Conservation (phyloP, 306 rosid species). For the Quercus agrifolia region DNA sequence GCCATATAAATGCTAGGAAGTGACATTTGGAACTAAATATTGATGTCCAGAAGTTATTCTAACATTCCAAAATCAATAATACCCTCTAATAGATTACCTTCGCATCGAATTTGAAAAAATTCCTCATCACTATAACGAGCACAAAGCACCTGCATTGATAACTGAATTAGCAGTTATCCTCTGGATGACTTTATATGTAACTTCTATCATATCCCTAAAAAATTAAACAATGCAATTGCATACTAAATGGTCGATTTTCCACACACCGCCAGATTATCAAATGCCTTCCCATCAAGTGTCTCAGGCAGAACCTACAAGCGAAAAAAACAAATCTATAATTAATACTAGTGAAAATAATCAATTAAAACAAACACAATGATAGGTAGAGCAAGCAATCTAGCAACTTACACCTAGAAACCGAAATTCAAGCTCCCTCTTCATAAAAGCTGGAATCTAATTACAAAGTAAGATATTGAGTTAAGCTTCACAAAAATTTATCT, state of each 20-base stretch:
- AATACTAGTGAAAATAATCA: slow-evolving; percentile 2
- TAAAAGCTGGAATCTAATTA: slow-evolving; percentile 79
- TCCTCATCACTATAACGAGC: slow-evolving; percentile 88
- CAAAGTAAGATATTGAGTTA: neutral
- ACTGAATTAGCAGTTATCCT: neutral
- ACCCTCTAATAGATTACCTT: slow-evolving; percentile 44
- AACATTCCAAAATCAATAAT: neutral
- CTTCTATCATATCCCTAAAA: neutral
- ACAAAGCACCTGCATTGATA: slow-evolving; percentile 69
- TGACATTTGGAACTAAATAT: too few species aligned
- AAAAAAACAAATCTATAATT: slow-evolving; percentile 14
- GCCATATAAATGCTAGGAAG: too few species aligned
- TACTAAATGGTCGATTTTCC: neutral
- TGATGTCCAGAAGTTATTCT: neutral
- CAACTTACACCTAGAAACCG: slow-evolving; percentile 80
- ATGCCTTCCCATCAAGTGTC: slow-evolving; percentile 60
- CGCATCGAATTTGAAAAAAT: slow-evolving; percentile 69
- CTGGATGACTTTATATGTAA: neutral
- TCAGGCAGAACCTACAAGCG: slow-evolving; percentile 63
- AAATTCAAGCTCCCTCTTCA: slow-evolving; percentile 84
- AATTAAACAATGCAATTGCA: neutral
- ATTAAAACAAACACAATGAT: neutral
- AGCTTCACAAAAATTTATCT: neutral
- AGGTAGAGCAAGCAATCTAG: slow-evolving; percentile 1
- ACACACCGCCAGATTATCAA: slow-evolving; percentile 63